Percentiles rank a stretch among this genome's conserved stretches.
These are phyloP conservation scores for Rubia yunnanensis DNA, from an alignment of 257 asterid genomes.

Conservation along the genomic window DNA sequence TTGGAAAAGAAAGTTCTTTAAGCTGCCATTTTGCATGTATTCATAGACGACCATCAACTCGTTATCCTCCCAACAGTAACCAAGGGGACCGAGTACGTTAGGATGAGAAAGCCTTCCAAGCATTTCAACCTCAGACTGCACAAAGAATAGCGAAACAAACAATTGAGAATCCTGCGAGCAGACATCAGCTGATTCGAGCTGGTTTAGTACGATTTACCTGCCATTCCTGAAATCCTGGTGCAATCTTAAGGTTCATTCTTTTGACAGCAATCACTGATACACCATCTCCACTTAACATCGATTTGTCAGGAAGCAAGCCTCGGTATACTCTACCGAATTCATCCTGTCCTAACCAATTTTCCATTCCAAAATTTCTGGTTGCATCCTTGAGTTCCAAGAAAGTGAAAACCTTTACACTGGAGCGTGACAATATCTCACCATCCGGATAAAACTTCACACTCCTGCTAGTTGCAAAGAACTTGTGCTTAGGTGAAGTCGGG, in stretches of 20 bases:
- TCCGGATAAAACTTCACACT: constrained; percentile 10
- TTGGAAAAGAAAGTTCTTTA: constrained; percentile 82
- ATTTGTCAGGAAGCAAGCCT: constrained; percentile 62
- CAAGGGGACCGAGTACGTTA: constrained; percentile 66
- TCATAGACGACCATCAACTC: constrained; percentile 79
- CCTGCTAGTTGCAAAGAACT: constrained; percentile 19
- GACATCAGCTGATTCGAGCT: background rate
- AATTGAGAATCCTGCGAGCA: background rate
- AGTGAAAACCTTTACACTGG: constrained; percentile 51
- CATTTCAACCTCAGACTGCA: constrained; percentile 73
- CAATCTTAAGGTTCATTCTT: constrained; percentile 50
- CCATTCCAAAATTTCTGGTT: constrained; percentile 56
- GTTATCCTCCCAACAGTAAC: constrained; percentile 69
- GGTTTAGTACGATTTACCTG: constrained; percentile 30
- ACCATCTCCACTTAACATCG: constrained; percentile 21
- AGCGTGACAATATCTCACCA: constrained; percentile 42
- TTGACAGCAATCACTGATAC: constrained; percentile 59
- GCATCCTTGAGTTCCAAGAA: constrained; percentile 50
- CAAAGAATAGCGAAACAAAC: constrained; percentile 6
- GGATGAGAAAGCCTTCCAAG: constrained; percentile 83
- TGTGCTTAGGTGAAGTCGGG: constrained; percentile 21
- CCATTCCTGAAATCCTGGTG: constrained; percentile 71
- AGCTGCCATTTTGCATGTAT: constrained; percentile 79
- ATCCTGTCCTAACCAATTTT: constrained; percentile 72
- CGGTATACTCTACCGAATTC: constrained; percentile 83